A percentile compares a stretch with the other conserved stretches of the same genome.
phyloP scores from a whole-genome alignment of 2,329 filamentous ascomycete genomes.

The Arthrobotrys sinensis region DNA sequence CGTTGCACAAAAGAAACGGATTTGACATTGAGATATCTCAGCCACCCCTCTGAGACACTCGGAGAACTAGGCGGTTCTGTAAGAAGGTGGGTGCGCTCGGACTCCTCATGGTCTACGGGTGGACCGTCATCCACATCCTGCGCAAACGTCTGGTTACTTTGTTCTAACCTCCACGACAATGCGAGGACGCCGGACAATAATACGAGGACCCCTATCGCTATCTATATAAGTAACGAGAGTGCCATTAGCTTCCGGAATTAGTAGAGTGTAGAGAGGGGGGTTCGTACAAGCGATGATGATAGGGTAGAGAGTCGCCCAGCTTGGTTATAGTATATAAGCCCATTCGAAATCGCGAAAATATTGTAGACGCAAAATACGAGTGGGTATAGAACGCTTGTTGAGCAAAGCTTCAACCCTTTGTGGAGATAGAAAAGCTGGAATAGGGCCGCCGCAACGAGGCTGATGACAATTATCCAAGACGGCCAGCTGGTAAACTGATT shows the following conservation, averaged over 20 bases:
- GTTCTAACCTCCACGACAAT: slow-evolving; percentile 85
- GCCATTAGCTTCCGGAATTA: background rate
- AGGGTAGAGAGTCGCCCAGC: slow-evolving; percentile 82
- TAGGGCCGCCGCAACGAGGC: slow-evolving; percentile 84
- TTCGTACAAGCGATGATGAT: slow-evolving; percentile 76
- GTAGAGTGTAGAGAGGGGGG: background rate
- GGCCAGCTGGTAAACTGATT: slow-evolving; percentile 98
- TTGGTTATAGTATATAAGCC: slow-evolving; percentile 96
- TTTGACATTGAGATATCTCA: slow-evolving; percentile 42
- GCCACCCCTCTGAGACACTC: slow-evolving; percentile 26
- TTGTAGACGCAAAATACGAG: slow-evolving; percentile 99
- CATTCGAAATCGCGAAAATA: slow-evolving; percentile 97
- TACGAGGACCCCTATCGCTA: slow-evolving; percentile 87
- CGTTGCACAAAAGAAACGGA: slow-evolving; percentile 23
- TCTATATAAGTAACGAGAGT: slow-evolving; percentile 67
- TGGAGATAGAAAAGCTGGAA: slow-evolving; percentile 96
- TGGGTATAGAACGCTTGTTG: slow-evolving; percentile 94
- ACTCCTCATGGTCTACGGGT: slow-evolving; percentile 64
- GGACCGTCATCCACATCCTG: slow-evolving; percentile 74
- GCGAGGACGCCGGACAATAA: slow-evolving; percentile 89
- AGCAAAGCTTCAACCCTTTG: slow-evolving; percentile 91
- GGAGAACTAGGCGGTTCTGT: slow-evolving; percentile 28
- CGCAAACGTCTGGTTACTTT: slow-evolving; percentile 77
- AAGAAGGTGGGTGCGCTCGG: slow-evolving; percentile 40
- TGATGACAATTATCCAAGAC: slow-evolving; percentile 90